Evolutionary conservation across 1,284 basidiomycete genomes (phyloP).

Genomic region (Fomitopsis schrenkii): DNA sequence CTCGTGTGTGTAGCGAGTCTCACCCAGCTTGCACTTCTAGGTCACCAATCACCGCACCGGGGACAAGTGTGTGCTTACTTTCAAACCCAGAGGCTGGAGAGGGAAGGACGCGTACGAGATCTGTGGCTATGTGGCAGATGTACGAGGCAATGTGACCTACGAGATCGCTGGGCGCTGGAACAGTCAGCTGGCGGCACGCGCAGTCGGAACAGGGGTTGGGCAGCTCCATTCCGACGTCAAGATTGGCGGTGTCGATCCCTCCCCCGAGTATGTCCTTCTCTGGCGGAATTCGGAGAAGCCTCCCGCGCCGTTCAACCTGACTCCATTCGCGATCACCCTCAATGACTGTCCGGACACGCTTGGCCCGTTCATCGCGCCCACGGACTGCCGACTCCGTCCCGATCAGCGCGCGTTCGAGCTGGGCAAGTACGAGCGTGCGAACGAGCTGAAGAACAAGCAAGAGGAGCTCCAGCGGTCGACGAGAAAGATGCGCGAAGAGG

Average conservation of each 20-base stretch:
- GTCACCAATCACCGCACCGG: conserved; percentile 90
- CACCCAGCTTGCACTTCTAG: conserved; percentile 31
- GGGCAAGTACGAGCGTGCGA: conserved; percentile 89
- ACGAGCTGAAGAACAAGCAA: conserved; percentile 81
- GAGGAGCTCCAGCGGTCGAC: conserved; percentile 88
- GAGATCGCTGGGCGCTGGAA: conserved; percentile 98
- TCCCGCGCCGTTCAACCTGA: conserved; percentile 87
- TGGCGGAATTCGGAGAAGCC: conserved; percentile 94
- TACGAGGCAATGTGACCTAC: conserved; percentile 65
- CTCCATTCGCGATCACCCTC: conserved; percentile 90
- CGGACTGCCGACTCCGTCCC: conserved; percentile 91
- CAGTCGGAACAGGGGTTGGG: conserved; percentile 59
- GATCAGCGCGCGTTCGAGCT: conserved; percentile 95
- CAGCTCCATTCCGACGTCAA: conserved; percentile 75
- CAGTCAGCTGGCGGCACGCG: conserved; percentile 87
- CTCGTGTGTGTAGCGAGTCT: not conserved
- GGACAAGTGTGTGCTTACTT: conserved; percentile 88
- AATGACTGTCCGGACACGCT: conserved; percentile 79
- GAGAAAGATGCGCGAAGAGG: conserved; percentile 75
- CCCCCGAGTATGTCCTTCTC: conserved; percentile 73
- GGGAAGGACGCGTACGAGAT: conserved; percentile 92
- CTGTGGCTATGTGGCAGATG: conserved; percentile 77
- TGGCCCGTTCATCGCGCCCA: conserved; percentile 76
- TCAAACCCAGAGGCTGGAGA: conserved; percentile 95
- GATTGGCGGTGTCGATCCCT: conserved; percentile 40